These are phyloP conservation scores for Puccinia coronata DNA, from an alignment of 1,284 basidiomycete genomes.

Conservation along the genomic window DNA sequence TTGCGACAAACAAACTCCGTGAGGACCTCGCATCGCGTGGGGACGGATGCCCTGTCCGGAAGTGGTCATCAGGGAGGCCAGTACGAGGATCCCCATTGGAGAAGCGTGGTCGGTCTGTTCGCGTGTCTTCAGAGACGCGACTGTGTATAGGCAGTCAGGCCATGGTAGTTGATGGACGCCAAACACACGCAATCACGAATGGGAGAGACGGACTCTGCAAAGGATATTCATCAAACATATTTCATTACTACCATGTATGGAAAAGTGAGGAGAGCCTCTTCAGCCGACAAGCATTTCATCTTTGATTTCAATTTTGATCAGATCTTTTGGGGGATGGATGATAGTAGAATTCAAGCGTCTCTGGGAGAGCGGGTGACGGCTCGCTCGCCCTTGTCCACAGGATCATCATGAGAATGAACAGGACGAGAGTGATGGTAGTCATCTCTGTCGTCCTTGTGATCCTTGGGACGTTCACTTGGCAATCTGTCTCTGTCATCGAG, in stretches of 20 bases:
- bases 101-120: too few relatives aligned
- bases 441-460: conserved; percentile 45
- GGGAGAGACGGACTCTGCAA: too few relatives aligned
- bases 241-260: conserved; percentile 13
- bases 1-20: too few relatives aligned
- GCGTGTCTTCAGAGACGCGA: too few relatives aligned
- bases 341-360: neutral
- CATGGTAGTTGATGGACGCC: too few relatives aligned
- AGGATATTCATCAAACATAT: conserved; percentile 12
- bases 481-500: conserved; percentile 36
- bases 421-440: conserved; percentile 43
- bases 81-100: too few relatives aligned
- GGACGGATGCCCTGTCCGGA: too few relatives aligned
- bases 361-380: conserved; percentile 35
- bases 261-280: neutral
- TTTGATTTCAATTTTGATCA: neutral
- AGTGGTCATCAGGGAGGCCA: too few relatives aligned
- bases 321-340: neutral
- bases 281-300: neutral
- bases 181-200: too few relatives aligned
- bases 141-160: too few relatives aligned
- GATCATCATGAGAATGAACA: conserved; percentile 26
- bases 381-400: conserved; percentile 26
- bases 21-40: too few relatives aligned
- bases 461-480: conserved; percentile 24